These are phyloP conservation scores for Glomus cerebriforme DNA, from an alignment of 192 early-diverging fungal genomes.

Conservation along the genomic window DNA sequence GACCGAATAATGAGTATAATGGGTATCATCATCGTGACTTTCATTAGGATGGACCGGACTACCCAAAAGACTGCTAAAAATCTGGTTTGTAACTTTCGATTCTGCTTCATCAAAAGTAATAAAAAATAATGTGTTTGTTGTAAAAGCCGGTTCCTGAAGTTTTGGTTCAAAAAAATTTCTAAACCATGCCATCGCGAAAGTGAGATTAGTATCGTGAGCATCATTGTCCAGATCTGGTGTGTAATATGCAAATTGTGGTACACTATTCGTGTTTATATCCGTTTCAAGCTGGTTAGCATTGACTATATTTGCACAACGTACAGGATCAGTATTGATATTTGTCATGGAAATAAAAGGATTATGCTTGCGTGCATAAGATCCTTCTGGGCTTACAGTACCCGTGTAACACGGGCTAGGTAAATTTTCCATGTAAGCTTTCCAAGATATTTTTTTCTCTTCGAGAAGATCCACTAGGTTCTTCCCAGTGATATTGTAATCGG, in stretches of 20 bases:
- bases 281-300: conserved; percentile 50
- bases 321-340: conserved; percentile 50
- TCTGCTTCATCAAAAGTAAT: conserved; percentile 16
- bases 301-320: conserved; percentile 66
- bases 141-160: background rate
- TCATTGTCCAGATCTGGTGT: conserved; percentile 62
- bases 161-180: background rate
- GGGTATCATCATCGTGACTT: conserved; percentile 54
- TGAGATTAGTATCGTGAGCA: conserved; percentile 53
- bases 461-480: conserved; percentile 49
- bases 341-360: conserved; percentile 70
- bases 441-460: conserved; percentile 56
- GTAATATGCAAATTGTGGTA: conserved; percentile 62
- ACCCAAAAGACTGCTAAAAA: conserved; percentile 49
- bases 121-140: background rate
- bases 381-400: background rate
- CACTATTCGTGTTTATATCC: conserved; percentile 53
- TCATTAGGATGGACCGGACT: conserved; percentile 36
- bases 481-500: conserved; percentile 34
- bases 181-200: conserved; percentile 55
- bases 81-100: conserved; percentile 22
- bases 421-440: conserved; percentile 66
- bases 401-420: conserved; percentile 53
- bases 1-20: conserved; percentile 66
- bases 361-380: conserved; percentile 66